Evolutionary conservation across 2,329 filamentous ascomycete genomes (phyloP).

Genomic region (Rhynchosporium secalis): DNA sequence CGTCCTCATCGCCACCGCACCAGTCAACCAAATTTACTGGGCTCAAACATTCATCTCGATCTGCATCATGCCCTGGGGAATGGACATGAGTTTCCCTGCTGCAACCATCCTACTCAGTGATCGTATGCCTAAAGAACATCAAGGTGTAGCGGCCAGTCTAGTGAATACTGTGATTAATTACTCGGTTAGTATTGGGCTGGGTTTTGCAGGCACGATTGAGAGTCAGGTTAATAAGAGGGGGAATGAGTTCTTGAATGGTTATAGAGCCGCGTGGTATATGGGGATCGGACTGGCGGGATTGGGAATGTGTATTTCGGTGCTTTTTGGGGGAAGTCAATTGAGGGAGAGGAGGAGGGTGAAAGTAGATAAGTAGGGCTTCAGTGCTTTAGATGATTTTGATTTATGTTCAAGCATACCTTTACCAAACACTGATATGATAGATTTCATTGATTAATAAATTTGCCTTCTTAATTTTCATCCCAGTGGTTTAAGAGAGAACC

Average conservation of each 20-base stretch:
- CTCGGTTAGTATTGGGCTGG: conserved; percentile 45
- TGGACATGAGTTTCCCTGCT: conserved; percentile 59
- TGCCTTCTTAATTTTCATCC: too few species aligned
- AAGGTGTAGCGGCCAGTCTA: conserved; percentile 52
- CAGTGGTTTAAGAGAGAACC: too few species aligned
- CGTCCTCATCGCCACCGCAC: conserved; percentile 30
- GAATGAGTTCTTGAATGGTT: conserved; percentile 39
- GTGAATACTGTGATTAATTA: conserved; percentile 49
- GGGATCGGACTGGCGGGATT: conserved; percentile 42
- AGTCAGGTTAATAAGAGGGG: conserved; percentile 27
- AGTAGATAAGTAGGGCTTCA: conserved; percentile 33
- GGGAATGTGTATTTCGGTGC: conserved; percentile 41
- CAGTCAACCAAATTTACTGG: conserved; percentile 55
- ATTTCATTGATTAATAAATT: too few species aligned
- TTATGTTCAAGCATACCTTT: neutral
- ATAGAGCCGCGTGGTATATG: conserved; percentile 46
- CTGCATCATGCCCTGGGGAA: conserved; percentile 53
- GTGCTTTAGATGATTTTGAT: neutral
- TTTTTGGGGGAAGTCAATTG: conserved; percentile 34
- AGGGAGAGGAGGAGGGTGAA: conserved; percentile 28
- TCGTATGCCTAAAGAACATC: conserved; percentile 48
- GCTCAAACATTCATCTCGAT: conserved; percentile 59
- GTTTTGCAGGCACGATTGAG: conserved; percentile 47
- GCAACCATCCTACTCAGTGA: conserved; percentile 56
- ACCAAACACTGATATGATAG: too few species aligned